Base-by-base conservation (phyloP, 1,139 yeast species). In the Yamadazyma trypodendri region DNA sequence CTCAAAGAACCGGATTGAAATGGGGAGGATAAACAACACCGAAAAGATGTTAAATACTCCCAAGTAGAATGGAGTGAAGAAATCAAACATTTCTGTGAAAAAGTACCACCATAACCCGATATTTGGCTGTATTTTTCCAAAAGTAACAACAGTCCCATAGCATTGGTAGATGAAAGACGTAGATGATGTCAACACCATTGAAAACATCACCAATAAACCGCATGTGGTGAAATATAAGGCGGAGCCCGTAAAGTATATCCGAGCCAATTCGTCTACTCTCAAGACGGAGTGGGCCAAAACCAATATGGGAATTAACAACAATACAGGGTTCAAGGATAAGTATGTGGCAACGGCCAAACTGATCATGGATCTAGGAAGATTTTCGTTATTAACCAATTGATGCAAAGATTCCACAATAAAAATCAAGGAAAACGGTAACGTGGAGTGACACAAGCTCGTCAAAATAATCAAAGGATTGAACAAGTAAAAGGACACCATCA, bases 31-130 rank as follows among this genome's bases (percentile, higher is more conserved):
- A 56, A 86, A 86, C 2, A 83, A 63, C 22, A 78, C 65, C n/a
- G 81, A 63, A 60, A 81, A 88, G 33, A 90, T 53, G 54, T 89
- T 92, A 75, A 90, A 94, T 20, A 89, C 82, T 9, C 89, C 82
- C 29, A 83, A 66, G 65, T 86, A 92, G 56, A 92, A 89, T 13
- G 88, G 81, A 21, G 84, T 75, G 69, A 92, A 92, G 54, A 81
- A 86, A 39, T 84, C 94, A 63, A 92, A 92, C 81, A 92, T 86
- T 58, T 92, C 98, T 21, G 94, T 84, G 67, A 92, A 92, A 51
- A 90, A 80, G 65, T 92, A 92, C 99, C 99, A 92, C 99, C 99
- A 92, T 28, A 92, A 68, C 0, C 98, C 98, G 46, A 92, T 63
- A 59, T 89, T 89, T 16, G 96, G 96, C 5, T 79, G 72, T 45